phyloP scores from a whole-genome alignment of 768 basidiomycete genomes.

The Xerocomus potaroensis region DNA sequence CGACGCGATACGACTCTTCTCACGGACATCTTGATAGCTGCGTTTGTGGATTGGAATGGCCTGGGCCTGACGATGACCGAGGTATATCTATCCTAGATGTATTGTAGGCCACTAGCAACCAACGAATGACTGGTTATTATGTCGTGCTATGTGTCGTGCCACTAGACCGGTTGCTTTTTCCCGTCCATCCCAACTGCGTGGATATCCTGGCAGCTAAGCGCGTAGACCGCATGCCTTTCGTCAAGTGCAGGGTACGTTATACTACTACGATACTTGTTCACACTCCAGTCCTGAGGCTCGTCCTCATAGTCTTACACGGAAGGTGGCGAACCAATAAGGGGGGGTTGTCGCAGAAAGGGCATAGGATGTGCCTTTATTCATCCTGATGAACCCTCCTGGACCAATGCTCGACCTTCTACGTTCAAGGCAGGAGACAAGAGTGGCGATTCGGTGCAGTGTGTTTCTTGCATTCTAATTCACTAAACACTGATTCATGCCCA shows the following conservation, averaged over 20 bases:
- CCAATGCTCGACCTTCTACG: constrained; percentile 11
- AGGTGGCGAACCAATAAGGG: constrained; percentile 22
- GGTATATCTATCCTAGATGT: constrained; percentile 11
- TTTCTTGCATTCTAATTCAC: not conserved
- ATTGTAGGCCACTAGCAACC: not conserved
- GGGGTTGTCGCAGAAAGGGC: constrained; percentile 24
- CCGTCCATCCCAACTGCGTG: not conserved
- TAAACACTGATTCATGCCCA: constrained; percentile 1
- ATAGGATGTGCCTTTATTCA: constrained; percentile 30
- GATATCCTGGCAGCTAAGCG: not conserved
- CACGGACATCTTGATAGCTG: constrained; percentile 22
- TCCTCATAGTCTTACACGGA: constrained; percentile 28
- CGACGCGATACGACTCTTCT: constrained; percentile 27
- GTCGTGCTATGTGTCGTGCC: not conserved
- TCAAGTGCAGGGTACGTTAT: constrained; percentile 23
- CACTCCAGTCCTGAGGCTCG: not conserved
- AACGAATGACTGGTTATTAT: no score
- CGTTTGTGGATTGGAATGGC: no score
- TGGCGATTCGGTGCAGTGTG: constrained; percentile 19
- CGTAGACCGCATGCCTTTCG: constrained; percentile 24
- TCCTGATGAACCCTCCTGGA: constrained; percentile 25
- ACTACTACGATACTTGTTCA: constrained; percentile 3
- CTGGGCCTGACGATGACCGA: not conserved
- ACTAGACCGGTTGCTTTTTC: not conserved
- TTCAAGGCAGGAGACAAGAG: constrained; percentile 10